phyloP scores from a whole-genome alignment of 2,329 filamentous ascomycete species.

The Fusarium sp. region DNA sequence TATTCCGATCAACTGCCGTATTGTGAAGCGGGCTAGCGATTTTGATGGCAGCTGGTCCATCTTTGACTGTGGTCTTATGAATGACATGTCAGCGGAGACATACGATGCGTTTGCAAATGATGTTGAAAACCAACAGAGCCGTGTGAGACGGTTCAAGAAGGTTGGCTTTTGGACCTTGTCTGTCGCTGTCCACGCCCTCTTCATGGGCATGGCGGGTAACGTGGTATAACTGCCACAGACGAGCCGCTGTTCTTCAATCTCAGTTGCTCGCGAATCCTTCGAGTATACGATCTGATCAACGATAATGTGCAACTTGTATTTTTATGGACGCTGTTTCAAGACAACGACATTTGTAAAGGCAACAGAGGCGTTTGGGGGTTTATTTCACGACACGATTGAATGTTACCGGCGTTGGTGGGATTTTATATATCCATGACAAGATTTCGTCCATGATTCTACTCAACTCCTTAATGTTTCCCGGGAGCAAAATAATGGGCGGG shows the following conservation, averaged over 20 bases:
- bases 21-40: conserved; percentile 88
- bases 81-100: conserved; percentile 91
- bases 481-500: conserved; percentile 16
- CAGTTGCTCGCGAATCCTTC: background rate
- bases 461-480: conserved; percentile 22
- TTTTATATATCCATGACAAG: conserved; percentile 18
- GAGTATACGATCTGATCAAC: conserved; percentile 13
- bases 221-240: conserved; percentile 58
- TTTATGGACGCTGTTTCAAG: conserved; percentile 9
- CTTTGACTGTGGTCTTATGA: conserved; percentile 93
- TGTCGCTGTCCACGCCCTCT: conserved; percentile 90
- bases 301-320: conserved; percentile 32
- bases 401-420: conserved; percentile 23
- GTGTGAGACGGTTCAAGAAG: conserved; percentile 89
- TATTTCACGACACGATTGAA: conserved; percentile 3
- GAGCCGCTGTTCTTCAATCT: conserved; percentile 18
- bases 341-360: conserved; percentile 29
- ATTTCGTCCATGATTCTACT: conserved; percentile 12
- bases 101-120: conserved; percentile 95
- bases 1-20: conserved; percentile 93
- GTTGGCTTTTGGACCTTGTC: conserved; percentile 97
- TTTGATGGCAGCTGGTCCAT: conserved; percentile 97
- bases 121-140: conserved; percentile 88
- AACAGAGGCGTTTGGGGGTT: conserved; percentile 37
- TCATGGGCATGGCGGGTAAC: conserved; percentile 94